phyloP scores from a whole-genome alignment of 176 grass and related monocot genomes.

The Otatea glauca region DNA sequence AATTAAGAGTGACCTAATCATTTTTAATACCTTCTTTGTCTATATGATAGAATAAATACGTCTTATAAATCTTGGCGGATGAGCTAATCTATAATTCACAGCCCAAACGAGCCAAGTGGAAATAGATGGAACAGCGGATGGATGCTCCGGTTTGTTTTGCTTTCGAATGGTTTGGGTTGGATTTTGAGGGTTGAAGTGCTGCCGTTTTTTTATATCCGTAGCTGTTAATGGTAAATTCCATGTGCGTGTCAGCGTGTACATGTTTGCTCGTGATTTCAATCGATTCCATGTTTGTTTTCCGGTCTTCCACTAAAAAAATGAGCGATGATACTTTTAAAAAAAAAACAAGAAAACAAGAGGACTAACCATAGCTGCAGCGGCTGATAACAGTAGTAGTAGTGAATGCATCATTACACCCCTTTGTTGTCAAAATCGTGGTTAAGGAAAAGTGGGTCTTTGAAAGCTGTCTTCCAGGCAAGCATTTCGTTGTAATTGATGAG shows the following conservation, averaged over 20 bases:
- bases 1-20: too few species aligned
- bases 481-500: neutral
- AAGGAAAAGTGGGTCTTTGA: neutral
- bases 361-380: neutral
- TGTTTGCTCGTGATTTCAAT: neutral
- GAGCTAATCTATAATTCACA: too few species aligned
- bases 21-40: too few species aligned
- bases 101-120: neutral
- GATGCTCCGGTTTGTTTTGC: neutral
- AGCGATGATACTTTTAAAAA: neutral
- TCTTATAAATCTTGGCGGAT: too few species aligned
- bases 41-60: too few species aligned
- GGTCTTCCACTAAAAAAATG: neutral
- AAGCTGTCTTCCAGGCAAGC: neutral
- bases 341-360: neutral
- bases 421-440: neutral
- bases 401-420: constrained; percentile 7
- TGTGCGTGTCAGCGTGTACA: neutral
- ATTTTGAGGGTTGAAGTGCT: neutral
- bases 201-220: neutral
- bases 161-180: neutral
- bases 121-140: too few species aligned
- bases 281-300: neutral
- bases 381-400: neutral
- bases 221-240: neutral